Evolutionary conservation across 192 early-diverging fungal genomes (phyloP), one percentile per base, ranked within the genome.

Genomic region (Dimargaris cristalligena): DNA sequence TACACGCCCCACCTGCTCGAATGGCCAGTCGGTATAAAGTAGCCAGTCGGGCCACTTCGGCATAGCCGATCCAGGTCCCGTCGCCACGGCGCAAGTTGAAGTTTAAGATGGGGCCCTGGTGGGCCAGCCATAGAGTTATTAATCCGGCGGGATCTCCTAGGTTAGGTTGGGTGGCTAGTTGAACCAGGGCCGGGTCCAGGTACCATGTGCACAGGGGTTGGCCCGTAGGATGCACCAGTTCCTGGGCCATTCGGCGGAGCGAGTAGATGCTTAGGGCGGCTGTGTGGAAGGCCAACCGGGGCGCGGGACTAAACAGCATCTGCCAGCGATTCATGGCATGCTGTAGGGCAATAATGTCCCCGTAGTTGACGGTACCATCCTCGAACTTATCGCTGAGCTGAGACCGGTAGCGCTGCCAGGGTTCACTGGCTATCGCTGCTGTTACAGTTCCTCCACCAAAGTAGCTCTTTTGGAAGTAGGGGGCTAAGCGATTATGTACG

Each of bases 371-470:
- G 3, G 89, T 91, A 22, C 89, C 89, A 54, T 88, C 83, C 65
- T 91, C 89, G 44, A 78, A 77, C 16, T 73, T 61, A 44, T 72
- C 71, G 28, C 74, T 70, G 22, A 81, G 54, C 6, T 64, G 66
- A 16, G 59, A 22, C 8, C 76, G 68, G 47, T 76, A 80, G n/a
- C 65, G 66, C 33, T 84, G 79, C 80, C 77, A 84, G 20, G 65
- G 48, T 14, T 55, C 69, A 29, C 77, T 73, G 49, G 72, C 75
- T 0, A 72, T 58, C 47, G 88, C 62, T 0, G 77, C 80, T 0
- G 71, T 61, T 29, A 91, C 81, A 0, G 87, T 87, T 3, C 90
- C 90, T 18, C 90, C 90, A 4, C 88, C 88, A 76, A 86, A 87
- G 61, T 85, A 88, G 2, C 63, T 29, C 62, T 84, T 87, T 28